Evolutionary conservation across 306 rosid genomes (phyloP).

Genomic region (Castanea sativa): DNA sequence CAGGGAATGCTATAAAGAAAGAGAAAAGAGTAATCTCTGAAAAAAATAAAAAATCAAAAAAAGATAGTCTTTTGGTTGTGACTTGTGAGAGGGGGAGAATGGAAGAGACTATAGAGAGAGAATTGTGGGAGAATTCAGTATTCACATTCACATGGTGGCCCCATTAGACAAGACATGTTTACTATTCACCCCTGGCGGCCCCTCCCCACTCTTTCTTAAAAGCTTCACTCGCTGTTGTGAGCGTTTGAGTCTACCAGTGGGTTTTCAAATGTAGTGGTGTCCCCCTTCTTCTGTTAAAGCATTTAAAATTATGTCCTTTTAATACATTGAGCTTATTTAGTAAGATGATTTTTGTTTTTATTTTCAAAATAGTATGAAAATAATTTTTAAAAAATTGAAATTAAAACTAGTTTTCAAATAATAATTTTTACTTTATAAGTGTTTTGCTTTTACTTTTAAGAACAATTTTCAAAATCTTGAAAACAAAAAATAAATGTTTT

Average conservation of each 20-base stretch:
- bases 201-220: slow-evolving; percentile 13
- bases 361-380: too few relatives aligned
- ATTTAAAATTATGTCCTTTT: too few relatives aligned
- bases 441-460: too few relatives aligned
- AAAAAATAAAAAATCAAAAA: neutral
- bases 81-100: neutral
- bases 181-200: slow-evolving; percentile 34
- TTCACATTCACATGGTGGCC: slow-evolving; percentile 65
- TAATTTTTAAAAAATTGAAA: too few relatives aligned
- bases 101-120: neutral
- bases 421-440: too few relatives aligned
- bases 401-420: too few relatives aligned
- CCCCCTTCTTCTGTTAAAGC: too few relatives aligned
- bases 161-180: slow-evolving; percentile 44
- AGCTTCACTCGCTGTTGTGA: neutral
- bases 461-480: too few relatives aligned
- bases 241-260: neutral
- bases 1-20: neutral
- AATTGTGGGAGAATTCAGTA: slow-evolving; percentile 23
- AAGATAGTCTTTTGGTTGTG: neutral
- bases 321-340: too few relatives aligned
- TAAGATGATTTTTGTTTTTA: too few relatives aligned
- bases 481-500: too few relatives aligned
- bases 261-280: neutral
- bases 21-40: neutral